Base-by-base conservation (phyloP, 176 grass and related monocot genomes). In the Triticum turgidum region DNA sequence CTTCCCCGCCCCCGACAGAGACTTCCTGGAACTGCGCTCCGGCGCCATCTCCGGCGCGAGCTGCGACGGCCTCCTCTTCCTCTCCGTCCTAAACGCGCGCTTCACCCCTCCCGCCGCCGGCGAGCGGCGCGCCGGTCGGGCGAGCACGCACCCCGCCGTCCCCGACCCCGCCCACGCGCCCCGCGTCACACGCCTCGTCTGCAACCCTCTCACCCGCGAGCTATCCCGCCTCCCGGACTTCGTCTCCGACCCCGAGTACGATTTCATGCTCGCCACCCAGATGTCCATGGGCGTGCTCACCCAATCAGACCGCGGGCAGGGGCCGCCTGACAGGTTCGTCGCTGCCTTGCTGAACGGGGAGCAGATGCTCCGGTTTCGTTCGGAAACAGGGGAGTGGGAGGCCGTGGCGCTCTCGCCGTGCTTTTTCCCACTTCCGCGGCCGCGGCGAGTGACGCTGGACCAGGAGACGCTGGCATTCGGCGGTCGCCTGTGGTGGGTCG, bases 121-220 rank as follows among this genome's bases (percentile, higher is more conserved):
- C 63, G 27, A 29, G 62, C 62, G 6, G 62, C 4, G 62, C 4
- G 62, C 24, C 4, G 11, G 62, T 13, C 22, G 62, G 11, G 24
- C 5, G 62, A 11, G 10, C 24, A 11, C 11, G 62, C 34, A 13
- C n/a, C 7, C 7, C 69, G 38, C 8, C 54, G 9, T 56, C 12
- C 12, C 27, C 27, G 78, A 81, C 21, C 1, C 20, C 29, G 17
- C 0, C 39, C 78, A 49, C 44, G 30, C 52, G 62, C 33, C 75
- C 33, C 11, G 39, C 82, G 86, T 73, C 70, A 45, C 39, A 2
- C 70, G 39, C 70, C 44, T 73, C 70, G 70, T 73, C 11, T 73
- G 70, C 86, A 88, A 83, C 12, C 86, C 86, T 5, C 35, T 83
- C 51, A 78, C 33, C 18, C 35, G 80, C 73, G 21, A 88, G 86